A percentile compares a stretch with the other conserved stretches of the same genome.
phyloP scores from a whole-genome alignment of 768 basidiomycete species.

The Amanita molliuscula region DNA sequence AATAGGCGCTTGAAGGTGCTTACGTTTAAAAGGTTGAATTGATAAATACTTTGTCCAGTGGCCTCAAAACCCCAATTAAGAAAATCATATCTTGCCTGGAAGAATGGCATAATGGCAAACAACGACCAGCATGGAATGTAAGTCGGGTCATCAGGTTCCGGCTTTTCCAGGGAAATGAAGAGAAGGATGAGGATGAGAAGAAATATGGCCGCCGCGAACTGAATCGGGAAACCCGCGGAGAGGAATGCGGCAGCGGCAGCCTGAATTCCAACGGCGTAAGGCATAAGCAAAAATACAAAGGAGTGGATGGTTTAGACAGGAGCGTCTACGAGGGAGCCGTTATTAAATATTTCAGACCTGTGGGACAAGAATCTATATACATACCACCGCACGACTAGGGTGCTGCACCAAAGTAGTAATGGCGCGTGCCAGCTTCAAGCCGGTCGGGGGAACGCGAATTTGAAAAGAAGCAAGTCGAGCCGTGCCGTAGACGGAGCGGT shows the following conservation, averaged over 20 bases:
- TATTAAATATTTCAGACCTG: slow-evolving; percentile 1
- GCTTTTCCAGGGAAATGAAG: slow-evolving; percentile 34
- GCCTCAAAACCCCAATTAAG: slow-evolving; percentile 61
- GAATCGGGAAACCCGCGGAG: slow-evolving; percentile 38
- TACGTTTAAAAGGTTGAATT: slow-evolving; percentile 61
- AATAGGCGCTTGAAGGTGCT: slow-evolving; percentile 15
- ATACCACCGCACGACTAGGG: neutral
- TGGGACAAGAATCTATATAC: slow-evolving; percentile 1
- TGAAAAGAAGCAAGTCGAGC: neutral
- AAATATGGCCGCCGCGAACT: slow-evolving; percentile 37
- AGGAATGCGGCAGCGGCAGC: slow-evolving; percentile 38
- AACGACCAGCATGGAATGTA: slow-evolving; percentile 49
- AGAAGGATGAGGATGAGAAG: slow-evolving; percentile 35
- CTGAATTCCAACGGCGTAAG: slow-evolving; percentile 40
- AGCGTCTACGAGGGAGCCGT: neutral
- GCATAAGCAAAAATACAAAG: slow-evolving; percentile 26
- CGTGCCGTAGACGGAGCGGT: neutral
- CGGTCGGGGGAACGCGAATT: neutral
- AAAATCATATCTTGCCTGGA: slow-evolving; percentile 61
- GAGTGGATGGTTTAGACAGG: slow-evolving; percentile 10
- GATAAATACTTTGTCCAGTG: slow-evolving; percentile 55
- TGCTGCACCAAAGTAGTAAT: neutral
- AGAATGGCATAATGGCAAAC: slow-evolving; percentile 56
- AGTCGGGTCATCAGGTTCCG: slow-evolving; percentile 40
- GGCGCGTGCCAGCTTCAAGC: neutral